These are phyloP conservation scores for Plectosphaerella cucumerina DNA, from an alignment of 2,329 filamentous ascomycete species.

Conservation along the genomic window DNA sequence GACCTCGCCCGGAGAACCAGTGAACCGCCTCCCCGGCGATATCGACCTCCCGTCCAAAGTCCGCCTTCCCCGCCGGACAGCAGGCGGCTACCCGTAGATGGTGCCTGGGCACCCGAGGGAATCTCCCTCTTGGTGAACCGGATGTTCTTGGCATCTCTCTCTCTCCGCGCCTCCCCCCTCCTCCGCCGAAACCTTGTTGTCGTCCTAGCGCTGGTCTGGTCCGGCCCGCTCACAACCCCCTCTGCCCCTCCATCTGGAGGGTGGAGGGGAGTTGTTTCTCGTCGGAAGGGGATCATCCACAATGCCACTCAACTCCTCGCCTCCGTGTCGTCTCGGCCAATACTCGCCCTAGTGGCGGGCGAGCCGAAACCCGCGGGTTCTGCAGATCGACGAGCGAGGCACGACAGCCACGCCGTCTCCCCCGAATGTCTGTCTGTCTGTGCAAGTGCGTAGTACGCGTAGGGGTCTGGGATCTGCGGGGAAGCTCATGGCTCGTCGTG, in stretches of 20 bases:
- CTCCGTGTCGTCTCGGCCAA: not conserved
- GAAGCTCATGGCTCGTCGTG: not conserved
- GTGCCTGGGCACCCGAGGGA: not conserved
- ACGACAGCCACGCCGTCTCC: not conserved
- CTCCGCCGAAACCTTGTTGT: not conserved
- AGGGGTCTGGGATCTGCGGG: not conserved
- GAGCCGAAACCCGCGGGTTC: not conserved
- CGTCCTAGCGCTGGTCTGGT: not conserved
- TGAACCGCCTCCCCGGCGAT: not conserved
- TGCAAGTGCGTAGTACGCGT: not conserved
- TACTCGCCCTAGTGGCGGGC: not conserved
- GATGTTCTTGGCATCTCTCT: no score
- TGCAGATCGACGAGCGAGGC: not conserved
- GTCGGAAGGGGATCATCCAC: not conserved
- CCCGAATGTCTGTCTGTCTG: not conserved
- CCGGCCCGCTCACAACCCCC: not conserved
- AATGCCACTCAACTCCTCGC: not conserved
- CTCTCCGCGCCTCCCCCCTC: not conserved
- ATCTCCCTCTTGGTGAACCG: no score
- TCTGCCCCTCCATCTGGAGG: not conserved
- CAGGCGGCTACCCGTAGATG: not conserved
- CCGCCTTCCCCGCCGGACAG: not conserved
- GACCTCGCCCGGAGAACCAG: not conserved
- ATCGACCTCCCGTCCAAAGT: not conserved
- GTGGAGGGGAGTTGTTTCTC: no score